Evolutionary conservation across 176 grass and related monocot genomes (phyloP).

Genomic region (Carex parvula): DNA sequence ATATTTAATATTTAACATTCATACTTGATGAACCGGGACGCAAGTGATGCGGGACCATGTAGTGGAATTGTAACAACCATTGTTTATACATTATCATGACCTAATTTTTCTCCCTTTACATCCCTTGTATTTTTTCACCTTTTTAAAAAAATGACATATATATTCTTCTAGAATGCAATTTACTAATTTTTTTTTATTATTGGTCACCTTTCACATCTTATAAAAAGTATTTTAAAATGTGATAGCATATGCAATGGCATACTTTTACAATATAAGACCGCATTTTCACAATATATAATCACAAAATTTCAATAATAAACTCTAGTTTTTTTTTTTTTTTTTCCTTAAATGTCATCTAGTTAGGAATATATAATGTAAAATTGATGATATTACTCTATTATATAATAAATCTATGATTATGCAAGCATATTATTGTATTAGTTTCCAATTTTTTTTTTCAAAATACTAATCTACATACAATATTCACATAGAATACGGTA

Average conservation of each 20-base stretch:
- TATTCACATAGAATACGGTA: no score
- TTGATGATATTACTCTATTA: no score
- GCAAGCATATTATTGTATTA: no score
- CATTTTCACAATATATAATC: not conserved
- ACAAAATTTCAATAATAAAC: not conserved
- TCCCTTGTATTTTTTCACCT: not conserved
- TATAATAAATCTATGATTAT: no score
- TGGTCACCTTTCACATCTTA: no score
- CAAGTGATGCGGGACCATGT: not conserved
- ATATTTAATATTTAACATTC: conserved; percentile 20
- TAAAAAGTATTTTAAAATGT: not conserved
- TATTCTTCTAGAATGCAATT: conserved; percentile 7
- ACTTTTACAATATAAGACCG: not conserved
- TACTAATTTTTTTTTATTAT: not conserved
- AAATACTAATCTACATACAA: no score
- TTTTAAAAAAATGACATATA: not conserved
- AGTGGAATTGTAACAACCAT: conserved; percentile 19
- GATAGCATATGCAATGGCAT: not conserved
- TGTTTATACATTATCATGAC: conserved; percentile 6
- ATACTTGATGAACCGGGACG: conserved; percentile 26
- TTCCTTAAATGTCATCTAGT: no score
- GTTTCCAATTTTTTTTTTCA: no score
- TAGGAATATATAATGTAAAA: no score
- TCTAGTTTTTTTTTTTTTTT: no score
- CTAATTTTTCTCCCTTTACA: not conserved